Evolutionary conservation across 139 green algal species (phyloP), one percentile per base, ranked within the genome.

Genomic region (Microglena sp.): DNA sequence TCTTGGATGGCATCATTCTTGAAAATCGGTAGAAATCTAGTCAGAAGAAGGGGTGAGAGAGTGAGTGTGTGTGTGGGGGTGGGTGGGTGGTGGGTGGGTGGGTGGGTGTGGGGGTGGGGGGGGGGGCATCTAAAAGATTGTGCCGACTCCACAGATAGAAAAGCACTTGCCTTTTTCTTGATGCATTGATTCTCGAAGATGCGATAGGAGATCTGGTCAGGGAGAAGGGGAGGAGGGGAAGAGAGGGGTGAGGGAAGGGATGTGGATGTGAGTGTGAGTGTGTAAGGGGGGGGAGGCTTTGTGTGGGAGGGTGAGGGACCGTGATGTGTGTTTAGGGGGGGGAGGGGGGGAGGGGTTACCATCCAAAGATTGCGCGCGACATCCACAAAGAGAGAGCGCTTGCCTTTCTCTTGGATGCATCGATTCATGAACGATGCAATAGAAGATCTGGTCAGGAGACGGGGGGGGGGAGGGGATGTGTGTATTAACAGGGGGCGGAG

Each of bases 281-380:
- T 50, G 40, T 50, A 11, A 50, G 40, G 15, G 11, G 40, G 11
- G 40, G 11, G 40, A 24, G 40, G 11, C 15, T 50, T 11, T 50
- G 40, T 50, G n/a, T n/a, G n/a, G n/a, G n/a, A n/a, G n/a, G n/a
- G n/a, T n/a, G n/a, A n/a, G n/a, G n/a, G n/a, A n/a, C n/a, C n/a
- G n/a, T n/a, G n/a, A n/a, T n/a, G n/a, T n/a, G n/a, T n/a, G n/a
- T n/a, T n/a, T n/a, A n/a, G n/a, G n/a, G n/a, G 7, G 35, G 45
- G 0, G 78, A 86, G 0, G 82, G 74, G 28, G 85, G 60, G 3
- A 93, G 33, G 0, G 73, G 62, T 56, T 87, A 94, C 74, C 80
- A 93, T 1, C 87, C 87, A 78, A 94, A 91, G 67, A 89, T 89
- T 26, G 64, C 75, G 6, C 87, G n/a, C 87, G 0, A 93, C 81